These are phyloP conservation scores for Mycena venus DNA, from an alignment of 768 basidiomycete species.

Conservation along the genomic window DNA sequence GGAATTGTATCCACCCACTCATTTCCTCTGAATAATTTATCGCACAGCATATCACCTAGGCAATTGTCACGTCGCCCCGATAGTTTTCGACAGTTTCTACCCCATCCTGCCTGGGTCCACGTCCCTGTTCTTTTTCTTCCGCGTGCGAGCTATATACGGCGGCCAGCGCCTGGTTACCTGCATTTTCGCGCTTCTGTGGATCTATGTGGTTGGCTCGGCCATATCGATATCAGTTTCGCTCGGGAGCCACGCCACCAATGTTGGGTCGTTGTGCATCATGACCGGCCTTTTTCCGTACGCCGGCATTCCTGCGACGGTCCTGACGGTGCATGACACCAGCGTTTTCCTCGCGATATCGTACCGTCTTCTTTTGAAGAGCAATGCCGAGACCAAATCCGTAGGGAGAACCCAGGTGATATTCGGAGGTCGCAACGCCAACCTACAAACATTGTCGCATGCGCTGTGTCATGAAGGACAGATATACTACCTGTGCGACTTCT, in stretches of 20 bases:
- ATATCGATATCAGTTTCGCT: slow-evolving; percentile 34
- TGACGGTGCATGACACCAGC: background rate
- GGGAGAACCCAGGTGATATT: background rate
- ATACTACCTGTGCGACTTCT: background rate
- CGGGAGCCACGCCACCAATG: background rate
- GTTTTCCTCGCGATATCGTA: background rate
- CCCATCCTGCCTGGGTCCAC: slow-evolving; percentile 36
- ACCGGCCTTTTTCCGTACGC: background rate
- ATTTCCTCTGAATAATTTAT: background rate
- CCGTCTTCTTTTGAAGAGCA: background rate
- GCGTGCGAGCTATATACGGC: slow-evolving; percentile 43
- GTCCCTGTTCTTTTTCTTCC: slow-evolving; percentile 47
- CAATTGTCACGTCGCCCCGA: background rate
- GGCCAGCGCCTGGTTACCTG: slow-evolving; percentile 34
- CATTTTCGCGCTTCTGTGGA: slow-evolving; percentile 47
- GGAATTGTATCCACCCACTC: background rate
- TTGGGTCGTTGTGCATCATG: background rate
- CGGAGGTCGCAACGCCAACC: background rate
- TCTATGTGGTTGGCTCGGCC: slow-evolving; percentile 41
- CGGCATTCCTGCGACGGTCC: background rate
- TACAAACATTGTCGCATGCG: background rate
- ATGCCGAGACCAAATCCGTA: background rate
- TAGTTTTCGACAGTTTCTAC: slow-evolving; percentile 31
- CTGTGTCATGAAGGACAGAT: background rate
- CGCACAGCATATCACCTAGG: slow-evolving; percentile 4